These are phyloP conservation scores for Saussurea involucrata DNA, from an alignment of 129 eudicot genomes.

Conservation along the genomic window DNA sequence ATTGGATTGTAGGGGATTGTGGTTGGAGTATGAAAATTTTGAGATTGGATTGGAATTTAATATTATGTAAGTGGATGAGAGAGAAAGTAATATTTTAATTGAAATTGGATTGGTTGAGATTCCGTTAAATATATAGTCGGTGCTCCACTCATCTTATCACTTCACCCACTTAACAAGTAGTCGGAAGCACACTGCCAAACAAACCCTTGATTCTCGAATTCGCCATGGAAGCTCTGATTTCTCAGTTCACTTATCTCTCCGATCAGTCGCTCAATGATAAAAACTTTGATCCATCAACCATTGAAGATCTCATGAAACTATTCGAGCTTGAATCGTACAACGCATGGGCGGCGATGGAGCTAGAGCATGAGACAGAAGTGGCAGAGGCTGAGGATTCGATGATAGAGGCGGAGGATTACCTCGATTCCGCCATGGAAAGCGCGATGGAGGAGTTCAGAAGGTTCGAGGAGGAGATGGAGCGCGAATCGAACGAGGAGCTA, in stretches of 20 bases:
- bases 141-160: slow-evolving; percentile 27
- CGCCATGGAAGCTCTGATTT: slow-evolving; percentile 68
- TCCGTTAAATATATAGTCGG: too few relatives aligned
- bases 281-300: slow-evolving; percentile 71
- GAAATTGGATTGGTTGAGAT: too few relatives aligned
- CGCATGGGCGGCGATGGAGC: slow-evolving; percentile 89
- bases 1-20: too few relatives aligned
- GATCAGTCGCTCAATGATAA: slow-evolving; percentile 72
- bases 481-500: slow-evolving; percentile 42
- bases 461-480: slow-evolving; percentile 72
- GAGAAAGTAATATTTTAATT: too few relatives aligned
- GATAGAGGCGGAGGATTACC: slow-evolving; percentile 53
- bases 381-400: slow-evolving; percentile 45
- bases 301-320: slow-evolving; percentile 77
- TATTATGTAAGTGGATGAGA: too few relatives aligned
- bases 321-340: slow-evolving; percentile 85
- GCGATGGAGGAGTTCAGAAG: slow-evolving; percentile 77
- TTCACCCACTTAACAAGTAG: slow-evolving; percentile 8
- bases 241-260: slow-evolving; percentile 62
- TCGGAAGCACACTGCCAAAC: background rate
- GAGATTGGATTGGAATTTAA: too few relatives aligned
- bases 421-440: slow-evolving; percentile 71
- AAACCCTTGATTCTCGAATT: background rate
- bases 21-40: too few relatives aligned
- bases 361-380: slow-evolving; percentile 33